Evolutionary conservation across 306 rosid genomes (phyloP), one percentile per base, ranked within the genome.

Genomic region (Dalbergia cochinchinensis): DNA sequence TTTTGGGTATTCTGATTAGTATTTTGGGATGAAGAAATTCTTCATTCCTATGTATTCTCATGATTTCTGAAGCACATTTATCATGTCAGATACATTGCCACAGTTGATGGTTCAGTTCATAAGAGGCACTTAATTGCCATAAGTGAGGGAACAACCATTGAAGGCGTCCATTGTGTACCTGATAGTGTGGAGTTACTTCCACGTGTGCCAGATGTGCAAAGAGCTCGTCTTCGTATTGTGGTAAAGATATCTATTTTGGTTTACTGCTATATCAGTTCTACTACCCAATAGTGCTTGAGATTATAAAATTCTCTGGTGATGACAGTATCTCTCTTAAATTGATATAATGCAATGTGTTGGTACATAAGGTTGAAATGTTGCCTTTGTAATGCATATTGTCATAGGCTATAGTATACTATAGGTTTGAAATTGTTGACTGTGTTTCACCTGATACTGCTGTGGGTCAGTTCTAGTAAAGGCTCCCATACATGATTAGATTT

Each of bases 211-310:
- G 94, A 92, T 83, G 63, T 77, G 72, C 78, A 90, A 58, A 90
- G 92, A 75, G 57, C 88, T 63, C 99, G 97, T 78, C 87, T 92
- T 85, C 95, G 97, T 48, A 87, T 92, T 55, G 95, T 92, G 97
- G 99, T 94, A 88, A 59, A 59, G 19, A 71, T 62, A 68, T 71
- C 69, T 80, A 8, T 71, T 26, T 69, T 69, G 19, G 42, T 78
- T 66, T 66, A 44, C 57, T 64, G 51, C 57, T 64, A 64, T 14
- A 50, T 73, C 48, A 67, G 60, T 79, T 83, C 50, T 64, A 41
- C 26, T 53, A 33, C 51, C 57, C 70, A 70, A 47, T 74, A 20
- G 65, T 16, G 61, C 22, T 22, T 69, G 68, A 69, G 14, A 64
- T 13, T 50, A 34, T 44, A 14, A 42, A 53, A 39, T 77, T 51